Conservation (phyloP, 192 early-diverging fungal species). For the Coemansia guatemalensis region DNA sequence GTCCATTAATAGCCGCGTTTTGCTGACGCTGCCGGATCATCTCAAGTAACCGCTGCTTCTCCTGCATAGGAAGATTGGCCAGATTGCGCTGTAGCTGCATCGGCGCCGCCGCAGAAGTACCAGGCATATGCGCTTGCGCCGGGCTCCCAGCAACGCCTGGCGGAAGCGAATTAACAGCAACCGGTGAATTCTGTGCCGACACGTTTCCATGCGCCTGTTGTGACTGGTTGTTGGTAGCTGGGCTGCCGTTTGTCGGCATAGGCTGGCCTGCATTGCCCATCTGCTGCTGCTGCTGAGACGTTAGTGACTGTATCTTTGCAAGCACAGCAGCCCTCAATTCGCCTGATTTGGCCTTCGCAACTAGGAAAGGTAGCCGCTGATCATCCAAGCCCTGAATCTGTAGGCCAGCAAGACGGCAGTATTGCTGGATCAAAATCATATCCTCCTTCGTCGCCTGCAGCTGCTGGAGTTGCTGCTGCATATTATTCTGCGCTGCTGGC, state of each 20-base stretch:
- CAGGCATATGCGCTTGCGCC: not conserved
- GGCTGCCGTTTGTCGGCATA: not conserved
- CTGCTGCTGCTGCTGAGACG: constrained; percentile 6
- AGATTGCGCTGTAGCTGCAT: constrained; percentile 19
- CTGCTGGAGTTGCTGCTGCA: constrained; percentile 12
- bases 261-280: not conserved
- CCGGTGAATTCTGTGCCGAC: constrained; percentile 30
- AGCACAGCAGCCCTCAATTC: constrained; percentile 26
- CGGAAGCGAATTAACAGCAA: constrained; percentile 12
- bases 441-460: constrained; percentile 36
- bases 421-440: constrained; percentile 28
- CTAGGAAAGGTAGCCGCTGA: constrained; percentile 13
- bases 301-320: constrained; percentile 11
- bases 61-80: constrained; percentile 25
- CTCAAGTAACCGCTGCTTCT: constrained; percentile 27
- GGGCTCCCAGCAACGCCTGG: not conserved
- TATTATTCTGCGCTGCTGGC: not conserved
- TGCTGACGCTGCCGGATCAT: constrained; percentile 26
- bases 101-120: constrained; percentile 2
- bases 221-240: not conserved
- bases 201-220: constrained; percentile 10
- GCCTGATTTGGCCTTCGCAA: constrained; percentile 34
- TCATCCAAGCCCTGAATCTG: constrained; percentile 26
- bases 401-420: constrained; percentile 13
- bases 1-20: constrained; percentile 8